Conservation (phyloP, 202 grass and related monocot genomes). For the Dendrocalamus latiflorus region DNA sequence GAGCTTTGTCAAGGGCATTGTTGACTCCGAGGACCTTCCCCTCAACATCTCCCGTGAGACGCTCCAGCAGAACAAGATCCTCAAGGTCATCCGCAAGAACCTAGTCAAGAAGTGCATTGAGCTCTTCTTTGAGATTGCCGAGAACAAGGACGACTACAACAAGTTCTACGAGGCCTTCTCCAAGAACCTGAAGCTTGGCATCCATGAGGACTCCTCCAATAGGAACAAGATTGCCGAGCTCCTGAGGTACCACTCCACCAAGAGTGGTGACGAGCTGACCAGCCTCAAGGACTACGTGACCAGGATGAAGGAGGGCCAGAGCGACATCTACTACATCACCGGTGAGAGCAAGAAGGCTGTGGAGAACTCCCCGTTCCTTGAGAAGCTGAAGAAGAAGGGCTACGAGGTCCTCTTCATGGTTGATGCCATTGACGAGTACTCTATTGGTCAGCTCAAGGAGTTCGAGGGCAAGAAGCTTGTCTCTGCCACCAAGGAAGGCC, state of each 20-base stretch:
- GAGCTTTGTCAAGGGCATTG: constrained; percentile 94
- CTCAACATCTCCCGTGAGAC: constrained; percentile 92
- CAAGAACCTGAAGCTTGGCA: constrained; percentile 90
- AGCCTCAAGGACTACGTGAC: constrained; percentile 97
- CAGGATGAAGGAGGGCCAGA: constrained; percentile 96
- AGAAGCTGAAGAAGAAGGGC: constrained; percentile 94
- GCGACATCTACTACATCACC: constrained; percentile 86
- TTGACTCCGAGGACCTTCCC: constrained; percentile 92
- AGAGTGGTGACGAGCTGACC: constrained; percentile 89
- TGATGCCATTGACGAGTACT: constrained; percentile 90
- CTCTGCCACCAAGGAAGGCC: constrained; percentile 92
- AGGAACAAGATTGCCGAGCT: constrained; percentile 79
- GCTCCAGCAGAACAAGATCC: constrained; percentile 99
- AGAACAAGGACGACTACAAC: constrained; percentile 97
- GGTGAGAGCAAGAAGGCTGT: constrained; percentile 97
- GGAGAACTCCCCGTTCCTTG: constrained; percentile 93
- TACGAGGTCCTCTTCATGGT: constrained; percentile 90
- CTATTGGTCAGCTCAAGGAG: constrained; percentile 92
- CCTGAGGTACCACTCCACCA: constrained; percentile 87
- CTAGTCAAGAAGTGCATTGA: constrained; percentile 91
- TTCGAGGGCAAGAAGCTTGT: constrained; percentile 95
- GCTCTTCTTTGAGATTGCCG: constrained; percentile 91
- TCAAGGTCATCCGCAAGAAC: constrained; percentile 94
- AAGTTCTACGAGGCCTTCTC: constrained; percentile 97
- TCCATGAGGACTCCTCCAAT: constrained; percentile 77